These are phyloP conservation scores for Chrysosporium keratinophilum DNA, from an alignment of 2,329 filamentous ascomycete genomes.

Conservation along the genomic window DNA sequence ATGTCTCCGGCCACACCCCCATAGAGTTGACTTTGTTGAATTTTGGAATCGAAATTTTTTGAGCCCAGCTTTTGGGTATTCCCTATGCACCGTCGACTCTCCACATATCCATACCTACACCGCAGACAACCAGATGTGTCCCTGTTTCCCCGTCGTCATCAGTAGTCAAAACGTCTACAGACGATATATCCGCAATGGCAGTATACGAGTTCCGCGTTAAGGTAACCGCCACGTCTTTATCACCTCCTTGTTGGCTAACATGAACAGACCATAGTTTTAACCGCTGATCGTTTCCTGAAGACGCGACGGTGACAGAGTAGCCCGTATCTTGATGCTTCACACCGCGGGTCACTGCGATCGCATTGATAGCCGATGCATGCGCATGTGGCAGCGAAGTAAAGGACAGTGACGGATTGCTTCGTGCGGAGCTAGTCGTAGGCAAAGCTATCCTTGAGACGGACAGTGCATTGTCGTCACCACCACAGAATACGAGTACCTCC, in stretches of 20 bases:
- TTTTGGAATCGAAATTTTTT: too few species aligned
- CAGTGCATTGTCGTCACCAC: slow-evolving; percentile 81
- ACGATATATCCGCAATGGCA: slow-evolving; percentile 47
- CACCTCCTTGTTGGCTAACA: slow-evolving; percentile 21
- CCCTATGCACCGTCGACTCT: slow-evolving; percentile 3
- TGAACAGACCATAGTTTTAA: slow-evolving; percentile 35
- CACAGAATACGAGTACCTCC: slow-evolving; percentile 54
- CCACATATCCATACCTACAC: slow-evolving; percentile 43
- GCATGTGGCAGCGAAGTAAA: slow-evolving; percentile 33
- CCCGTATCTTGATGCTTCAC: slow-evolving; percentile 5
- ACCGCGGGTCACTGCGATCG: slow-evolving; percentile 26
- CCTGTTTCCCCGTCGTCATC: neutral
- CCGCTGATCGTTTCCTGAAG: slow-evolving; percentile 40
- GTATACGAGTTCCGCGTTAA: slow-evolving; percentile 31
- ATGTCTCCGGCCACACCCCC: too few species aligned
- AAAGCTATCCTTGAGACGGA: slow-evolving; percentile 43
- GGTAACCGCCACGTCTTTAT: slow-evolving; percentile 18
- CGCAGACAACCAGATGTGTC: slow-evolving; percentile 34
- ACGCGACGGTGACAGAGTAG: slow-evolving; percentile 23
- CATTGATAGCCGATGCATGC: slow-evolving; percentile 37
- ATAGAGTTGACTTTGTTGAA: too few species aligned
- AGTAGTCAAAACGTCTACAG: slow-evolving; percentile 34
- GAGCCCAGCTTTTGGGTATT: neutral
- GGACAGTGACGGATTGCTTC: slow-evolving; percentile 5
- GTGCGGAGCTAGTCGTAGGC: neutral